Conservation (phyloP, 345 rosid species). For the Eucalyptus pumila region DNA sequence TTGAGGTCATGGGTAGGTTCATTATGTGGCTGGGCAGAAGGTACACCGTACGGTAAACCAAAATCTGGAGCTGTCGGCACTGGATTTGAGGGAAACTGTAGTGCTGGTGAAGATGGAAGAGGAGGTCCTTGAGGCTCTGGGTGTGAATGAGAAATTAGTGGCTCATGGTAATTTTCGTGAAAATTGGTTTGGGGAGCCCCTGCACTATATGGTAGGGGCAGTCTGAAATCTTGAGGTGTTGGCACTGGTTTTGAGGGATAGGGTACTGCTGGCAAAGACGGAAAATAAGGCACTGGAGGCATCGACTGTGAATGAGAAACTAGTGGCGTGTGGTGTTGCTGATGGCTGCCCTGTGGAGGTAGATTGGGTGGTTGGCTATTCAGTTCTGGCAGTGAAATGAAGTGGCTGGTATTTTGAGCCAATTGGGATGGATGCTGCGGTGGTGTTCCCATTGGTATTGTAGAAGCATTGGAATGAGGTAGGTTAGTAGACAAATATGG, state of each 20-base stretch:
- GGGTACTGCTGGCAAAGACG: not conserved
- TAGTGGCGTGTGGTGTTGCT: not conserved
- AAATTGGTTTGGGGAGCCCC: not conserved
- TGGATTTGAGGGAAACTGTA: not conserved
- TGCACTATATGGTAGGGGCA: not conserved
- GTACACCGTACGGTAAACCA: not conserved
- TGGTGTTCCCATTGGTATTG: slow-evolving; percentile 4
- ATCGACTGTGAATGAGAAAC: not conserved
- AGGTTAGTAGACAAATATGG: not conserved
- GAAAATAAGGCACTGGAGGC: slow-evolving; percentile 1
- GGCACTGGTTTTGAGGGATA: not conserved
- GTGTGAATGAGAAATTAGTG: not conserved
- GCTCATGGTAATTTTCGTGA: not conserved
- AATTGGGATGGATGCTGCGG: slow-evolving; percentile 11
- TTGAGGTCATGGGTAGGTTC: not conserved
- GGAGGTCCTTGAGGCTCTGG: not conserved
- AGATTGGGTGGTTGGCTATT: not conserved
- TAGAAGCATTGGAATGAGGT: slow-evolving; percentile 2
- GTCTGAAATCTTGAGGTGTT: not conserved
- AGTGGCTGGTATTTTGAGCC: not conserved
- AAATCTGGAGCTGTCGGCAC: not conserved
- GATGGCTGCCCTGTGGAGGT: slow-evolving; percentile 2
- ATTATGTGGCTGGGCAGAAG: not conserved
- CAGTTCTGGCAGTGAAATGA: slow-evolving; percentile 2
- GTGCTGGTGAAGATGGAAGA: not conserved